Base-by-base conservation (phyloP, 1,139 yeast species). In the Lodderomyces metapsilosis region DNA sequence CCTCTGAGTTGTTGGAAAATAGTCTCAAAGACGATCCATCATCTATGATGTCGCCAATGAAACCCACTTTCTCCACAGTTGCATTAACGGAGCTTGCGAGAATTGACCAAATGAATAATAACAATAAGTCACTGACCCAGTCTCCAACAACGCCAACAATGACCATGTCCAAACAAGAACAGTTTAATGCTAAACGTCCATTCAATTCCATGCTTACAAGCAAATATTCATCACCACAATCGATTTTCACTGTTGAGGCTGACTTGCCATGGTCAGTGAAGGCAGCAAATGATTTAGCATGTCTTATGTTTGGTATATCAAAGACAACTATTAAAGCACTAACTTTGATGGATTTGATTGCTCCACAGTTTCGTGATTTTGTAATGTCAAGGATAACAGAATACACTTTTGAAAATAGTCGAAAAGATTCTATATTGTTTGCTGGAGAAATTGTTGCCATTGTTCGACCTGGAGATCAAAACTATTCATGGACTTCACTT, bases 271-370 rank as follows among this genome's bases (percentile, higher is more conserved):
- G 94, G 88, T 64, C 72, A 16, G 78, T 91, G 36, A 79, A 80
- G 52, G 91, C 95, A 6, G 91, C 95, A 7, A 91, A 91, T 56
- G 97, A 91, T 61, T 69, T 88, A 52, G 96, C 96, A 0, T 86
- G 95, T 56, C 71, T 88, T 49, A 82, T 87, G 70, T 87, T 89
- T 66, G 97, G 96, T 13, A 80, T 86, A 9, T 80, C 87, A 45
- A 80, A 82, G 53, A 71, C 69, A 24, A 82, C 84, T 38, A 69
- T 89, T 38, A 74, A 76, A 37, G 74, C 82, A 13, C 62, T 84
- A 41, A 78, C 88, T 1, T 69, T 91, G 35, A 70, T 87, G 68
- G 95, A 88, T 58, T 71, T 88, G 47, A 80, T 89, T 27, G 87
- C 89, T 11, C 84, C 87, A 0, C 84, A 84, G 52, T 82, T 85